Percentiles rank a stretch among this genome's conserved stretches.
phyloP scores from a whole-genome alignment of 371 early-diverging fungal genomes.

The Haplosporangium sp. region DNA sequence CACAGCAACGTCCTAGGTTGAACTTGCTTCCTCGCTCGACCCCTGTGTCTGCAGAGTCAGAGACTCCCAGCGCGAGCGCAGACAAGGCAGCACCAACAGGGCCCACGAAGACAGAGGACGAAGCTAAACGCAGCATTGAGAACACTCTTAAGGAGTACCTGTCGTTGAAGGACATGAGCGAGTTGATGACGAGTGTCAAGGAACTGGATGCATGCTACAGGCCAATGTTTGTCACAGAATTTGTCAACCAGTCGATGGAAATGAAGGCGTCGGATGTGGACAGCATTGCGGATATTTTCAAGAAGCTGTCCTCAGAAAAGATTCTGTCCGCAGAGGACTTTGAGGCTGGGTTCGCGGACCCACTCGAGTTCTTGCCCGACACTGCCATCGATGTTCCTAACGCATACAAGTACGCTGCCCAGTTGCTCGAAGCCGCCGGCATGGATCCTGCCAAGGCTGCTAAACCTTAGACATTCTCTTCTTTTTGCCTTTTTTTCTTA shows the following conservation, averaged over 20 bases:
- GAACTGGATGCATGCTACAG: slow-evolving; percentile 72
- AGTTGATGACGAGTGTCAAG: slow-evolving; percentile 71
- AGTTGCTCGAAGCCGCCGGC: slow-evolving; percentile 66
- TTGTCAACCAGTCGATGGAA: slow-evolving; percentile 67
- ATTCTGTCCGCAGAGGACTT: slow-evolving; percentile 57
- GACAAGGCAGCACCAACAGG: slow-evolving; percentile 39
- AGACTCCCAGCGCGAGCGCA: slow-evolving; percentile 24
- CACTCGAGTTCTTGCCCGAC: slow-evolving; percentile 79
- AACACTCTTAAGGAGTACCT: slow-evolving; percentile 79
- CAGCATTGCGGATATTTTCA: slow-evolving; percentile 66
- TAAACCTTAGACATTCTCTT: slow-evolving; percentile 53
- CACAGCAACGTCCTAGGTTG: slow-evolving; percentile 57
- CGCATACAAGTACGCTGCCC: slow-evolving; percentile 74
- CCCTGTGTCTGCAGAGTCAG: slow-evolving; percentile 16
- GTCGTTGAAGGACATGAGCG: slow-evolving; percentile 66
- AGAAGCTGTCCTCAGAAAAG: slow-evolving; percentile 57
- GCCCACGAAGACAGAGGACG: slow-evolving; percentile 66
- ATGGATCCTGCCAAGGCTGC: slow-evolving; percentile 65
- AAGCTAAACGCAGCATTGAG: slow-evolving; percentile 69
- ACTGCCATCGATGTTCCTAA: slow-evolving; percentile 85
- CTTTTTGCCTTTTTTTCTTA: slow-evolving; percentile 3
- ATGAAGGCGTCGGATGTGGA: slow-evolving; percentile 69
- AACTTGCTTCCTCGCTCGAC: slow-evolving; percentile 59
- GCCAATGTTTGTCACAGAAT: slow-evolving; percentile 58
- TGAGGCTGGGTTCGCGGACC: slow-evolving; percentile 67